These are phyloP conservation scores for Psilocybe cyanescens DNA, from an alignment of 768 basidiomycete genomes.

Conservation along the genomic window DNA sequence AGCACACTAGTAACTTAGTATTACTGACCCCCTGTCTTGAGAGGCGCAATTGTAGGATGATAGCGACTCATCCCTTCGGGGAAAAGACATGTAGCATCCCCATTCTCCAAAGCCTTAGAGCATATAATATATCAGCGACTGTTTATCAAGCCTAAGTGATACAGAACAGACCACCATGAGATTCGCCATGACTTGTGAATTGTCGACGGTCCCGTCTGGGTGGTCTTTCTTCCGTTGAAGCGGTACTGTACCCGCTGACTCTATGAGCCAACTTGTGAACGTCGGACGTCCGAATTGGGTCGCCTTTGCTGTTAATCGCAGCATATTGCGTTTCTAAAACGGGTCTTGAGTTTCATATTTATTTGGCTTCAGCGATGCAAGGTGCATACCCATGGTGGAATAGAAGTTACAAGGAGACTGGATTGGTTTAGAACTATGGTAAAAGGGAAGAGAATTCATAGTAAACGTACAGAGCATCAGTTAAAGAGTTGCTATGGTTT, in stretches of 20 bases:
- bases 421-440: not conserved
- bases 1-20: not conserved
- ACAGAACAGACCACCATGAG: slow-evolving; percentile 60
- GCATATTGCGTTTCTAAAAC: slow-evolving; percentile 70
- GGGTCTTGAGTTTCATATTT: slow-evolving; percentile 4
- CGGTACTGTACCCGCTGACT: slow-evolving; percentile 86
- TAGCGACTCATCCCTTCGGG: slow-evolving; percentile 89
- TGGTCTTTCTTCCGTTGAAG: slow-evolving; percentile 79
- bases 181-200: slow-evolving; percentile 67
- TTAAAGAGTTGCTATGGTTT: slow-evolving; percentile 87
- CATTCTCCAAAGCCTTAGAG: slow-evolving; percentile 69
- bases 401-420: slow-evolving; percentile 74
- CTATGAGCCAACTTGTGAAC: slow-evolving; percentile 90
- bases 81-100: slow-evolving; percentile 83
- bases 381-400: slow-evolving; percentile 63
- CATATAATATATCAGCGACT: not conserved
- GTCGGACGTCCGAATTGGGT: slow-evolving; percentile 84
- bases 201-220: slow-evolving; percentile 58
- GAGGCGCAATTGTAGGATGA: slow-evolving; percentile 83
- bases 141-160: slow-evolving; percentile 1
- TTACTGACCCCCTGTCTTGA: slow-evolving; percentile 82
- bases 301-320: slow-evolving; percentile 87
- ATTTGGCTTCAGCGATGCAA: not conserved
- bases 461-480: slow-evolving; percentile 76
- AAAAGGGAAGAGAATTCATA: not conserved